A percentile compares a stretch with the other conserved stretches of the same genome.
These are phyloP conservation scores for Stromatinia cepivora DNA, from an alignment of 2,329 filamentous ascomycete genomes.

Conservation along the genomic window DNA sequence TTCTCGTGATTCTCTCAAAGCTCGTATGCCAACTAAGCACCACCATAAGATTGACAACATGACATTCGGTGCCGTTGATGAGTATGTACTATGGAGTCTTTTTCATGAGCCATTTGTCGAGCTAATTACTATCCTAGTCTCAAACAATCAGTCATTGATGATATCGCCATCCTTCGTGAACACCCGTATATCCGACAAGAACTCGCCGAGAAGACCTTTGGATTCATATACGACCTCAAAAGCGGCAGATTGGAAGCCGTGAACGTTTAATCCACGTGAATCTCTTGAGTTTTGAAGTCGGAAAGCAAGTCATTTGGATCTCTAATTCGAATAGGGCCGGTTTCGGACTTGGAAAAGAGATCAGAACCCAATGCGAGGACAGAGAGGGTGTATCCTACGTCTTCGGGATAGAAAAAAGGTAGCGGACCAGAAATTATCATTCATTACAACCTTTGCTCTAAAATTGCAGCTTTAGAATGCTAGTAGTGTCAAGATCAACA, in stretches of 20 bases:
- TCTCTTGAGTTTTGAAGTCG: not conserved
- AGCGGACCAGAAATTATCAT: not conserved
- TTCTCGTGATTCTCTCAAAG: conserved; percentile 31
- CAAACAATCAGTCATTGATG: conserved; percentile 35
- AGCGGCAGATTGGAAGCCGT: conserved; percentile 29
- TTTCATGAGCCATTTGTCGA: not conserved
- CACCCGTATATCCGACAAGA: conserved; percentile 34
- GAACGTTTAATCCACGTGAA: not conserved
- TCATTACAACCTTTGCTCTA: not conserved
- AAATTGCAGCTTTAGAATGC: not conserved
- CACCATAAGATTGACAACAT: conserved; percentile 32
- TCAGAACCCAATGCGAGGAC: not conserved
- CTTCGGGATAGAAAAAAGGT: not conserved
- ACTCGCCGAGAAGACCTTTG: conserved; percentile 29
- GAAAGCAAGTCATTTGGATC: not conserved
- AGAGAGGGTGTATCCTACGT: too few relatives aligned
- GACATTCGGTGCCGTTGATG: conserved; percentile 35
- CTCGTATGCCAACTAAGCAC: conserved; percentile 26
- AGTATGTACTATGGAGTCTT: conserved; percentile 28
- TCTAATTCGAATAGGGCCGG: too few relatives aligned
- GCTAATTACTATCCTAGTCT: conserved; percentile 13
- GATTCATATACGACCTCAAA: conserved; percentile 36
- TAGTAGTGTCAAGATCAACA: not conserved
- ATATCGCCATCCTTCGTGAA: conserved; percentile 32
- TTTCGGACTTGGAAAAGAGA: not conserved